Evolutionary conservation across 345 rosid species (phyloP), one percentile per base, ranked within the genome.

Genomic region (Rhodamnia argentea): DNA sequence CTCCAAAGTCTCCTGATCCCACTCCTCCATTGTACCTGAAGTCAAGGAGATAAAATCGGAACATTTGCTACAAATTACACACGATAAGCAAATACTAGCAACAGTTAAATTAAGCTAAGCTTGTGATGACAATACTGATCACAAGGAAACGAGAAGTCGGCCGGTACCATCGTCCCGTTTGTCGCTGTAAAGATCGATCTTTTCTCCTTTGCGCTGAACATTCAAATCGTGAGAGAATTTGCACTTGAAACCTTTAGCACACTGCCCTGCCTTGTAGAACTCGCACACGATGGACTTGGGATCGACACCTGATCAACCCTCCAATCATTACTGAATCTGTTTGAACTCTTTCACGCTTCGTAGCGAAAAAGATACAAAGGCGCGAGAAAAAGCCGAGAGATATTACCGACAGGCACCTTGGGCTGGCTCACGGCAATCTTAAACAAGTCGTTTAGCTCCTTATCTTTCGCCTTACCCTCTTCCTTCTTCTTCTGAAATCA

Each of bases 1-100:
- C 92, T 94, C 96, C 94, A 94, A 85, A 37, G 94, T 94, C 82
- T 90, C 94, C 75, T 93, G 96, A 89, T 94, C 96, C 95, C 96
- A 94, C 52, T 94, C 93, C 85, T 93, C 96, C 96, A 94, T 94
- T 15, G 93, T 88, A 86, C 56, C 96, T 94, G 24, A 58, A 83
- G 23, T 40, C 55, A 74, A 75, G 29, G 23, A 86, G 83, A 76
- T 53, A 81, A 14, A 56, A 82, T 16, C 74, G 10, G 54, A 84
- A 84, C 84, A 78, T 20, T 20, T 29, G 23, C 44, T 70, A 86
- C 47, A 60, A 60, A 18, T 50, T 23, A 53, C 23, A 84, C 51
- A 51, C 16, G 16, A 84, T 37, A 52, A 82, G 70, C 52, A 42
- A 15, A 84, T 51, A 26, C 18, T 42, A 76, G 47, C 44, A 14